Evolutionary conservation across 345 rosid species (phyloP).

Genomic region (Fremontodendron californicum): DNA sequence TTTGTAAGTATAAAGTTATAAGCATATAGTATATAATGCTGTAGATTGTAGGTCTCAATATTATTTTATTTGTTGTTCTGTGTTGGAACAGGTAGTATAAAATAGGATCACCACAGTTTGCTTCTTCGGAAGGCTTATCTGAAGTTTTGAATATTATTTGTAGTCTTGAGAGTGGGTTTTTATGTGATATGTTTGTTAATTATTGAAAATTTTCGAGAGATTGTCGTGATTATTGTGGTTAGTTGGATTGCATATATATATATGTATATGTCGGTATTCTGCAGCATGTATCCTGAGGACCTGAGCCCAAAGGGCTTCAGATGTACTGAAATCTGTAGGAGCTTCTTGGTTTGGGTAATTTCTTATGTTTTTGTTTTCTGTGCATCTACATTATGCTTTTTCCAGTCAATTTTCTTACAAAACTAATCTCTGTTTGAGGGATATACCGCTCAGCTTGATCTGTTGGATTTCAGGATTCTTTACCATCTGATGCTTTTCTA

Average conservation of each 20-base stretch:
- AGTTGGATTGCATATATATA: not conserved
- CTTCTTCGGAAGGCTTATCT: not conserved
- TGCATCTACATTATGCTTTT: too few species aligned
- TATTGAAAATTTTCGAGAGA: not conserved
- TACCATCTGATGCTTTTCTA: too few species aligned
- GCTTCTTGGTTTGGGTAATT: too few species aligned
- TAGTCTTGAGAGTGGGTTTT: not conserved
- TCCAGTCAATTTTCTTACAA: too few species aligned
- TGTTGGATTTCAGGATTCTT: too few species aligned
- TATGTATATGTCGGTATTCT: too few species aligned
- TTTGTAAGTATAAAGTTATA: slow-evolving; percentile 2
- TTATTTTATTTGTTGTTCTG: slow-evolving; percentile 14
- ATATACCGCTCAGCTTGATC: too few species aligned
- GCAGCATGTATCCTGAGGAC: too few species aligned
- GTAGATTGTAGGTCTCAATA: slow-evolving; percentile 7
- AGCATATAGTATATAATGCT: slow-evolving; percentile 6
- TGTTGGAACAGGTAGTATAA: not conserved
- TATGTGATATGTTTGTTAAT: not conserved
- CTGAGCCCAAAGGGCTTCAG: not conserved
- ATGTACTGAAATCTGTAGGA: not conserved
- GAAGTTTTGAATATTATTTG: not conserved
- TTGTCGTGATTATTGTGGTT: too few species aligned
- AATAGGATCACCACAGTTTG: not conserved
- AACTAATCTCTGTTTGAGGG: too few species aligned
- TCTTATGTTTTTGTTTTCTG: too few species aligned